Evolutionary conservation across 306 rosid species (phyloP), one percentile per base, ranked within the genome.

Genomic region (Benincasa hispida): DNA sequence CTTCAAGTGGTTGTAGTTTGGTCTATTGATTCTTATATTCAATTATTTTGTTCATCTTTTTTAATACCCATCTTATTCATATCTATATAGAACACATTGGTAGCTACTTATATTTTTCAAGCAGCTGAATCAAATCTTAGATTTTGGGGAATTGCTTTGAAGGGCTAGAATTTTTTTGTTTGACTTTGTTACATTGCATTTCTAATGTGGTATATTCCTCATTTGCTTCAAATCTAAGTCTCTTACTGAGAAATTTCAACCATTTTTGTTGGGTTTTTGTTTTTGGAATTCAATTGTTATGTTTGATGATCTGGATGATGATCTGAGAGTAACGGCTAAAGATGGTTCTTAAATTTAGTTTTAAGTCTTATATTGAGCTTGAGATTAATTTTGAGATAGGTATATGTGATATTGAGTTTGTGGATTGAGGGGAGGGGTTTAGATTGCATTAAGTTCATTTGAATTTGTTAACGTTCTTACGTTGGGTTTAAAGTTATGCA

Each of bases 251-350:
- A 42, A 42, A 9, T 69, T 69, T 24, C 5, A 14, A 42, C 21
- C 34, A 12, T 68, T 68, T 41, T 66, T 50, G 72, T 65, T n/a
- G n/a, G n/a, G n/a, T n/a, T n/a, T n/a, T n/a, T n/a, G n/a, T n/a
- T 50, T 25, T 14, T 42, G 21, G 18, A 25, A 25, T 70, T 47
- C 35, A 14, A 9, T 47, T 3, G 75, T 25, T 39, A 70, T 24
- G 22, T 25, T 51, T 75, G 78, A 75, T 74, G 47, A n/a, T 56
- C 14, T 75, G 56, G 10, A 39, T 75, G 67, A 34, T 75, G 82
- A 86, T 81, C 87, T 74, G 19, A 32, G 76, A 53, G 73, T 72
- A 74, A 91, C 90, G 93, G 93, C 96, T 7, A 59, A 80, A 19
- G 85, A 87, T 82, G 76, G 88, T 74, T 79, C 97, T n/a, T n/a